Conservation (phyloP, 2,329 filamentous ascomycete species). For the Ceratocystis lukuohia region DNA sequence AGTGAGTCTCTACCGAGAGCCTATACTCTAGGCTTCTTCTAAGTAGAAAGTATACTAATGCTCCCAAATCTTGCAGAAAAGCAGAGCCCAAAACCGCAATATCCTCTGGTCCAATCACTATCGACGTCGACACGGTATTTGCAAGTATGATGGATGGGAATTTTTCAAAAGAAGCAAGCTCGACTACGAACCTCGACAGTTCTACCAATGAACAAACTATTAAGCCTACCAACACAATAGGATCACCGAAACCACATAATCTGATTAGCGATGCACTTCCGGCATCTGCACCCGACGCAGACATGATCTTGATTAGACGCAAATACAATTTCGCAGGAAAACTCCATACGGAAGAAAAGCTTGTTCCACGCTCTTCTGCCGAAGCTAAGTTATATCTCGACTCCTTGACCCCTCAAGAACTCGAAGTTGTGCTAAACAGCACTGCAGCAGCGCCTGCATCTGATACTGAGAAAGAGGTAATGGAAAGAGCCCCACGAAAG, state of each 20-base stretch:
- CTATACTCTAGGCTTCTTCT: background rate
- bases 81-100: conserved; percentile 42
- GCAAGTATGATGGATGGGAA: conserved; percentile 45
- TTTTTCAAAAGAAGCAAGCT: conserved; percentile 15
- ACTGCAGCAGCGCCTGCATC: conserved; percentile 16
- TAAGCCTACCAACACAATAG: background rate
- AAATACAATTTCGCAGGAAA: conserved; percentile 65
- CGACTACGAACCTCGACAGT: background rate
- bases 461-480: conserved; percentile 8
- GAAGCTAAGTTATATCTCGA: conserved; percentile 52
- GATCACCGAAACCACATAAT: background rate
- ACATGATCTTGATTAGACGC: conserved; percentile 51
- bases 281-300: conserved; percentile 22
- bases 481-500: conserved; percentile 35
- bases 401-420: conserved; percentile 20
- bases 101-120: conserved; percentile 46
- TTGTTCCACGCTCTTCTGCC: conserved; percentile 50
- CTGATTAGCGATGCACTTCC: background rate
- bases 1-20: conserved; percentile 32
- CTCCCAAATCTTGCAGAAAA: conserved; percentile 31
- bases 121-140: conserved; percentile 61
- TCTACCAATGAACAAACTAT: background rate
- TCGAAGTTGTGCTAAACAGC: conserved; percentile 18
- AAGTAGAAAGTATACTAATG: background rate
- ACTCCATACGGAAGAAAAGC: conserved; percentile 57